These are phyloP conservation scores for Eucalyptus erythrocorys DNA, from an alignment of 345 rosid species.

Conservation along the genomic window DNA sequence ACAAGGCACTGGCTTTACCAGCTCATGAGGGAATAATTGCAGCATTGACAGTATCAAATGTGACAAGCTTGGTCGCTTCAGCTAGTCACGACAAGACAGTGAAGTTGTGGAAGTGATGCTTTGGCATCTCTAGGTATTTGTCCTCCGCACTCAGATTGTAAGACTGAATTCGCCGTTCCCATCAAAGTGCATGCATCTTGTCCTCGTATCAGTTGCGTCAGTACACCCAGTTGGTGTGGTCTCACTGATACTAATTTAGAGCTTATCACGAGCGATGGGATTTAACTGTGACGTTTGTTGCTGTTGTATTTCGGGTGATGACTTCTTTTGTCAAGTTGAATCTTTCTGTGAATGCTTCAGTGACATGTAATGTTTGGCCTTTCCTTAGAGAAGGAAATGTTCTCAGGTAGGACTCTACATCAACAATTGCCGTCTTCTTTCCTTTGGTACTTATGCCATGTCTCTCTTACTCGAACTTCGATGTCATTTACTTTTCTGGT, in stretches of 20 bases:
- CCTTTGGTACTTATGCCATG: not conserved
- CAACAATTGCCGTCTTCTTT: not conserved
- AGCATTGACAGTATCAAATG: slow-evolving; percentile 59
- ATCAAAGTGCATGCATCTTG: not conserved
- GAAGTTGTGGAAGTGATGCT: slow-evolving; percentile 75
- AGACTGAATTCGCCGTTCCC: not conserved
- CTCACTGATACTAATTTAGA: not conserved
- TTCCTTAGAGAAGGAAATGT: not conserved
- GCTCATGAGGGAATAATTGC: slow-evolving; percentile 89
- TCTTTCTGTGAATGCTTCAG: not conserved
- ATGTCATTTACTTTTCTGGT: not conserved
- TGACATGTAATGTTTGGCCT: not conserved
- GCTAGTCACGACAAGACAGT: slow-evolving; percentile 87
- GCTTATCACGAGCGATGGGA: not conserved
- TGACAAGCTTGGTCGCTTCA: slow-evolving; percentile 77
- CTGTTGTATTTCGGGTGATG: not conserved
- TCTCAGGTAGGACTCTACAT: not conserved
- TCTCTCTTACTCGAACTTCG: not conserved
- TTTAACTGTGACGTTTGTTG: not conserved
- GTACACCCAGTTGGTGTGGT: not conserved
- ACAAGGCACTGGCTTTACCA: slow-evolving; percentile 64
- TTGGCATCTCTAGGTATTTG: not conserved
- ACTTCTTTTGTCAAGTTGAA: not conserved
- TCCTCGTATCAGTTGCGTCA: not conserved
- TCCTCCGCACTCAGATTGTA: not conserved